These are phyloP conservation scores for Setaria italica DNA, from an alignment of 202 grass and related monocot genomes.

Conservation along the genomic window DNA sequence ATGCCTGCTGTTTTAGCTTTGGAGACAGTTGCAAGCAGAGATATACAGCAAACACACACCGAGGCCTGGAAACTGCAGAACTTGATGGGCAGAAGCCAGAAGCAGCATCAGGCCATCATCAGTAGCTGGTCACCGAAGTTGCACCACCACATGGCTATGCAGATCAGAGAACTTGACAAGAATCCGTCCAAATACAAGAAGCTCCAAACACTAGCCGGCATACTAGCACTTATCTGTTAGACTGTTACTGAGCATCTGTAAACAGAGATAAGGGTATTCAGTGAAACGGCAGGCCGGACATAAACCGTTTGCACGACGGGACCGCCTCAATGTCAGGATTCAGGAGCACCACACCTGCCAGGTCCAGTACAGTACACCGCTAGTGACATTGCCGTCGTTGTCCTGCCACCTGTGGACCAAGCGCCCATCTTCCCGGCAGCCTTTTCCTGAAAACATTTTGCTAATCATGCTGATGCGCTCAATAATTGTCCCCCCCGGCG, in stretches of 20 bases:
- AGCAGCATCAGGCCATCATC: too few species aligned
- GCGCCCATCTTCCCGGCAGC: background rate
- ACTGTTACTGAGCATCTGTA: background rate
- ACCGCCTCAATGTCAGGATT: background rate
- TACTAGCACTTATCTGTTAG: too few species aligned
- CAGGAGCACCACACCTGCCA: background rate
- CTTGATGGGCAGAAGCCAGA: too few species aligned
- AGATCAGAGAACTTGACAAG: background rate
- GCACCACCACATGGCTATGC: background rate
- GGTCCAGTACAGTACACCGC: background rate
- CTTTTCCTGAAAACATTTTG: background rate
- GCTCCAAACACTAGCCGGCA: background rate
- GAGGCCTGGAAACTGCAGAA: too few species aligned
- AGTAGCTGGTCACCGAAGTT: background rate
- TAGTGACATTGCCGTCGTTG: slow-evolving; percentile 12
- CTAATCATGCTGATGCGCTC: slow-evolving; percentile 8
- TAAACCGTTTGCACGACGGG: background rate
- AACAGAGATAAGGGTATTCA: background rate
- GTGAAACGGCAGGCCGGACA: background rate
- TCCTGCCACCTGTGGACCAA: background rate
- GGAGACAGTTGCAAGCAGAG: too few species aligned
- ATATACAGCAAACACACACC: too few species aligned
- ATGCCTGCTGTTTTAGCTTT: too few species aligned
- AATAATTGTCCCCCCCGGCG: slow-evolving; percentile 7
- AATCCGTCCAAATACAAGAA: background rate